Percentiles rank a stretch among this genome's conserved stretches.
Conservation (phyloP, 1,284 basidiomycete species). For the Cryptococcus amylolentus region DNA sequence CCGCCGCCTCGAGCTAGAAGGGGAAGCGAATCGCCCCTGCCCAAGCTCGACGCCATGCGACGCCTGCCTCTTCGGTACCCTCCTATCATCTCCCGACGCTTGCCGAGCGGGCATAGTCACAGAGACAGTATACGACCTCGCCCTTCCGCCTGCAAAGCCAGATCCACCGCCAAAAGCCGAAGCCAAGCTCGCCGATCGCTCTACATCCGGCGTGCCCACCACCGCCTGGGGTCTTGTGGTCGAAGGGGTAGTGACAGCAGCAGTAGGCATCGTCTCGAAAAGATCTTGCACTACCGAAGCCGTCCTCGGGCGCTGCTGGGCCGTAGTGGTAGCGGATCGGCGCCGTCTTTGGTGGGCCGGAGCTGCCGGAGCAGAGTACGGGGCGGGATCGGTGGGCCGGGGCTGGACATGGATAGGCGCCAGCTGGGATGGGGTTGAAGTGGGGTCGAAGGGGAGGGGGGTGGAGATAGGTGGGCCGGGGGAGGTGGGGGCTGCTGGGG, state of each 20-base stretch:
- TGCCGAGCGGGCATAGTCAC: neutral
- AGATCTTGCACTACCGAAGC: constrained; percentile 5
- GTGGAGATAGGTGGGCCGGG: neutral
- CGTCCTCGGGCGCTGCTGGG: constrained; percentile 1
- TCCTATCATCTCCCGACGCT: neutral
- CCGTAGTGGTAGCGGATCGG: no score
- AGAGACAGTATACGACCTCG: constrained; percentile 1
- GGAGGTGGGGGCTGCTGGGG: neutral
- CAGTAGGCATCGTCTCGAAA: neutral
- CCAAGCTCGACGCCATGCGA: neutral
- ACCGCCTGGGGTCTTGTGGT: no score
- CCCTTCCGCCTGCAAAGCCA: no score
- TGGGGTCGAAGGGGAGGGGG: neutral
- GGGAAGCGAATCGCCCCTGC: neutral
- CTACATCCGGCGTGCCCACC: no score
- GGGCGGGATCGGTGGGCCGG: neutral
- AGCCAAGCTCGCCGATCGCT: no score
- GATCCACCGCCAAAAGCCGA: no score
- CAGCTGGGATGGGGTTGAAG: neutral
- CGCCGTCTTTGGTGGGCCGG: neutral
- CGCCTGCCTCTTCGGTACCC: neutral
- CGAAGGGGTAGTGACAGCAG: neutral
- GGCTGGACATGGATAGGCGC: neutral
- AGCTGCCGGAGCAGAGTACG: neutral
- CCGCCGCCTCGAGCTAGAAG: neutral